Evolutionary conservation across 2,329 filamentous ascomycete species (phyloP).

Genomic region (Pestalotiopsis sp.): DNA sequence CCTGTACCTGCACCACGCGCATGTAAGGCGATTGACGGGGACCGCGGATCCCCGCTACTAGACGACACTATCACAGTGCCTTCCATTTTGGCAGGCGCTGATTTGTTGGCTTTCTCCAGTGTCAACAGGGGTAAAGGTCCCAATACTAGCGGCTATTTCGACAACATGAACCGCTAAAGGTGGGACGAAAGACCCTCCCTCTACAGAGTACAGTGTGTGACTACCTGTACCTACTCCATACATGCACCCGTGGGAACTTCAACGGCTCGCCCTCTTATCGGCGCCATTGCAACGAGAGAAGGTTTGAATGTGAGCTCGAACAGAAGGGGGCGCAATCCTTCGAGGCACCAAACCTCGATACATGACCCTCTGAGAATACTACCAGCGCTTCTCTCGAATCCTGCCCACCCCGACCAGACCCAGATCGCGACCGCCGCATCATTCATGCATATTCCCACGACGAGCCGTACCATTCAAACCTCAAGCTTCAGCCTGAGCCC

Average conservation of each 20-base stretch:
- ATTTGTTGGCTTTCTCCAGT: not conserved
- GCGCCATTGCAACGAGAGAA: not conserved
- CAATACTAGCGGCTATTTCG: not conserved
- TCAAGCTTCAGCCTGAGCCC: not conserved
- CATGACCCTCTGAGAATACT: not conserved
- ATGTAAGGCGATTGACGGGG: not conserved
- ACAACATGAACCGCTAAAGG: not conserved
- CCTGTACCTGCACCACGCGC: not conserved
- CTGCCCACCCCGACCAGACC: not conserved
- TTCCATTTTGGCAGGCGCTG: conserved; percentile 2
- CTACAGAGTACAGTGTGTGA: not conserved
- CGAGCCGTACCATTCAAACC: not conserved
- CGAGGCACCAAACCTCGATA: not conserved
- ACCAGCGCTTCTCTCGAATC: not conserved
- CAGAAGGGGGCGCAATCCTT: not conserved
- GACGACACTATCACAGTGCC: not conserved
- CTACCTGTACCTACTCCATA: not conserved
- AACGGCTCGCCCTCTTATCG: not conserved
- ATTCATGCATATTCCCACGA: conserved; percentile 6
- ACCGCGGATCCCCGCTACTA: not conserved
- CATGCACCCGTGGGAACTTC: not conserved
- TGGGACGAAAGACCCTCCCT: not conserved
- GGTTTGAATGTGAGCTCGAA: not conserved
- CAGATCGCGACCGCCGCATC: not conserved
- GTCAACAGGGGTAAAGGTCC: not conserved